phyloP scores from a whole-genome alignment of 768 basidiomycete species.

The Mycena alexandri region DNA sequence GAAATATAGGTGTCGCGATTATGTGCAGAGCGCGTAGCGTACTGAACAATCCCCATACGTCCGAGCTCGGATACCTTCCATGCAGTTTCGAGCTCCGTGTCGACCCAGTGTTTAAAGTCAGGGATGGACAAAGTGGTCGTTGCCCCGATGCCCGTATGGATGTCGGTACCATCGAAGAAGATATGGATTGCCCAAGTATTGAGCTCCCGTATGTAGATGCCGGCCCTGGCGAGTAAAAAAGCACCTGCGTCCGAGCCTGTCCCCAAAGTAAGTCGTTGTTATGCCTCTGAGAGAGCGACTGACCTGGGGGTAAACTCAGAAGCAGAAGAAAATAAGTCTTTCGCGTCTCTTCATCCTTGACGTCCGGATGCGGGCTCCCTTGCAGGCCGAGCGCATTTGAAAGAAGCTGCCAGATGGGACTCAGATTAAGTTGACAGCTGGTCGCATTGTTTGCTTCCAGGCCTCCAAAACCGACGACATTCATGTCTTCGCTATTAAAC shows the following conservation, averaged over 20 bases:
- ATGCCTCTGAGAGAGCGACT: not conserved
- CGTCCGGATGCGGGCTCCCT: not conserved
- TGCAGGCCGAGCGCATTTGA: not conserved
- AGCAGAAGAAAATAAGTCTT: not conserved
- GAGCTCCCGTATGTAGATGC: conserved; percentile 1
- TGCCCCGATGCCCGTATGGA: conserved; percentile 4
- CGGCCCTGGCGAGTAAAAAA: not conserved
- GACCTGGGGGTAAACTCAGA: not conserved
- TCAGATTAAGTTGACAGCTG: not conserved
- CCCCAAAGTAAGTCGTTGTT: not conserved
- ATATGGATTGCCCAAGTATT: conserved; percentile 5
- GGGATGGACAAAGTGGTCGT: not conserved
- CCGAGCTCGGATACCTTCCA: not conserved
- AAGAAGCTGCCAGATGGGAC: not conserved
- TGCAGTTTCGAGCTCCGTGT: not conserved
- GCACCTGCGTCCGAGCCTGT: not conserved
- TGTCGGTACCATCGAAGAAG: conserved; percentile 4
- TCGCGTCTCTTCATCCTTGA: not conserved
- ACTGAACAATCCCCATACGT: not conserved
- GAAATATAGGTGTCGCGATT: conserved; percentile 2
- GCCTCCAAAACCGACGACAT: conserved; percentile 7
- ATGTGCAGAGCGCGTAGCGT: conserved; percentile 2
- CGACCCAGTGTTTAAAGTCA: not conserved
- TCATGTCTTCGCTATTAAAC: conserved; percentile 12
- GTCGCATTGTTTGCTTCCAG: conserved; percentile 7